Base-by-base conservation (phyloP, 805 yeast species). In the Saccharomycopsis schoenii region DNA sequence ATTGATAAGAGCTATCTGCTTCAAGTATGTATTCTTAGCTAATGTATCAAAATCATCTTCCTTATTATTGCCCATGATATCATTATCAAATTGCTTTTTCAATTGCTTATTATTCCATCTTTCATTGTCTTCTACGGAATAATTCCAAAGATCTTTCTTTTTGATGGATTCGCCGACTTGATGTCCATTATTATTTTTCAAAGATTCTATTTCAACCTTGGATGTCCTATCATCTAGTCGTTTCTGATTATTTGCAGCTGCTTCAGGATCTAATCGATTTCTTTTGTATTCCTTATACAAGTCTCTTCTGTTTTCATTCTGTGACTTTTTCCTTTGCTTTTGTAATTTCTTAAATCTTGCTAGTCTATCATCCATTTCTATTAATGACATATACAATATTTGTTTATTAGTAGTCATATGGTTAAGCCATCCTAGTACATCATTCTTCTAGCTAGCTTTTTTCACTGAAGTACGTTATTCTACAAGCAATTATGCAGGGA, bases 101-200 rank as follows among this genome's bases (percentile, higher is more conserved):
- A 67, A 71, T 60, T 71, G 68, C 59, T 75, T 77, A 36, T 67
- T 72, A 25, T 83, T 80, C 91, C 91, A 86, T 59, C 74, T 73
- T 64, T 84, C 87, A 60, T 83, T 77, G 59, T 88, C 88, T 59
- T 83, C 87, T 4, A 85, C 78, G 0, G 88, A 79, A 72, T 82
- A 81, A 60, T 81, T 81, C 80, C 81, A 74, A 57, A 77, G 80
- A 59, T 77, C 73, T 60, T 72, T 68, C 29, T 82, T 71, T 50
- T 77, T 80, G 57, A 67, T 52, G 1, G 17, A 37, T 21, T 58
- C 51, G 15, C 40, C 56, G 12, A 51, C 19, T 10, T 29, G 34
- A 15, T 56, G 24, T 5, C 29, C 25, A 5, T 42, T 39, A n/a
- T 12, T 29, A 14, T 40, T 42, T n/a, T 60, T 58, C 41, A 58